phyloP scores from a whole-genome alignment of 768 basidiomycete genomes.

The Pisolithus marmoratus region DNA sequence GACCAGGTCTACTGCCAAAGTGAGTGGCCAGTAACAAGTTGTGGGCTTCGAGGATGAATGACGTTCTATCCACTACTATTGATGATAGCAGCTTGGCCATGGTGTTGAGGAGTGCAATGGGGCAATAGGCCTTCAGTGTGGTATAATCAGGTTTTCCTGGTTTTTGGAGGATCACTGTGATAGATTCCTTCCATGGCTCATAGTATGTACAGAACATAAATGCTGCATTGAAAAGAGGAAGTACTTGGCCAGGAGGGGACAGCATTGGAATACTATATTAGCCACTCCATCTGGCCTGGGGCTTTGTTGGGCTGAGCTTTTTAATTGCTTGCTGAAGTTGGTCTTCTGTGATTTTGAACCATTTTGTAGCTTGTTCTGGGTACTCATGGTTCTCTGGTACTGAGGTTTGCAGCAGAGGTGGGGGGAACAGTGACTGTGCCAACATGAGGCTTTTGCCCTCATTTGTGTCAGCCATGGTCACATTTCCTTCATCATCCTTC shows the following conservation, averaged over 20 bases:
- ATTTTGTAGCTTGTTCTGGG: background rate
- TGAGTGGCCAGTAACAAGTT: constrained; percentile 30
- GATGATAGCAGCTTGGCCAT: background rate
- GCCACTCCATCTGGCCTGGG: constrained; percentile 22
- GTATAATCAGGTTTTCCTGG: constrained; percentile 32
- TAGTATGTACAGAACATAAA: too few relatives aligned
- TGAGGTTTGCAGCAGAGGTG: background rate
- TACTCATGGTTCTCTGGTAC: constrained; percentile 1
- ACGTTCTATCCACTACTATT: too few relatives aligned
- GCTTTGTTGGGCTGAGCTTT: constrained; percentile 14
- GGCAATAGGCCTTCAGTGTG: constrained; percentile 28
- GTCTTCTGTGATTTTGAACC: constrained; percentile 1
- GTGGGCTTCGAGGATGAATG: too few relatives aligned
- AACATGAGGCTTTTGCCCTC: constrained; percentile 16
- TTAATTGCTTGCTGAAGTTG: constrained; percentile 6
- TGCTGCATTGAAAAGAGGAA: too few relatives aligned
- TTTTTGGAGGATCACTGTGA: constrained; percentile 5
- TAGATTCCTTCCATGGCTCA: too few relatives aligned
- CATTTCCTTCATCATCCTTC: background rate
- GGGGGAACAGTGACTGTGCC: constrained; percentile 21
- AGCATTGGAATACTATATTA: constrained; percentile 19
- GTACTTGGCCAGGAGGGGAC: constrained; percentile 5
- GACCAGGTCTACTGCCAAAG: constrained; percentile 35
- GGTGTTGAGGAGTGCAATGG: constrained; percentile 32
- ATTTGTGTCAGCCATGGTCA: constrained; percentile 6